Base-by-base conservation (phyloP, 371 early-diverging fungal genomes). In the Mucor saturninus region DNA sequence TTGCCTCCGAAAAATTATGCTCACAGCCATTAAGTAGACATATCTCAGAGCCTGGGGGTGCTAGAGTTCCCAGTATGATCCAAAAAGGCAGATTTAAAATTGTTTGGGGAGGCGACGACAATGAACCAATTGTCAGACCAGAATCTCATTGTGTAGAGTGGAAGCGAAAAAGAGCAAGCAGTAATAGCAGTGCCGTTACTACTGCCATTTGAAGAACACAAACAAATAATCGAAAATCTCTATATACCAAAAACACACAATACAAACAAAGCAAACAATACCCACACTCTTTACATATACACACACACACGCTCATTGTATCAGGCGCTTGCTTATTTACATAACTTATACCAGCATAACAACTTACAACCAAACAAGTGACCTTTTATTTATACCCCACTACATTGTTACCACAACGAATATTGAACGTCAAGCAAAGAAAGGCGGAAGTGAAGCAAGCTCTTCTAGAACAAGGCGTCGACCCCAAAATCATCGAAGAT, bases 71-170 rank as follows among this genome's bases (percentile, higher is more conserved):
- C 2, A 68, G 64, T 38, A 61, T 70, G 35, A 68, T 76, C 39
- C 74, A 67, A 39, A 76, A 74, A 54, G 79, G 79, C n/a, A 65
- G 79, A 40, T 79, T 79, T 62, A 69, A 74, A 42, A 79, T 79
- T 28, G 65, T 74, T 4, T 55, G 74, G 30, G 79, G 79, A 21
- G 54, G 64, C 11, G 65, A 67, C 10, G 58, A 65, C 9, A 37
- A 65, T 30, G 43, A 49, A 30, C 31, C 57, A 13, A 43, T 57
- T 5, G 39, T 32, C 32, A 13, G 57, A 38, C 56, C 58, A 42
- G 51, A 40, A 38, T 40, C 31, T 13, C 58, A 63, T 35, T 62
- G 59, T 32, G 60, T 71, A n/a, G 71, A 71, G 56, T 71, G 71
- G 71, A 71, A 71, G 29, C 49, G 68, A 32, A 71, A 67, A 53